Percentiles rank a stretch among this genome's conserved stretches.
phyloP scores from a whole-genome alignment of 1,284 basidiomycete genomes.

The Xerocomus minutiporus region DNA sequence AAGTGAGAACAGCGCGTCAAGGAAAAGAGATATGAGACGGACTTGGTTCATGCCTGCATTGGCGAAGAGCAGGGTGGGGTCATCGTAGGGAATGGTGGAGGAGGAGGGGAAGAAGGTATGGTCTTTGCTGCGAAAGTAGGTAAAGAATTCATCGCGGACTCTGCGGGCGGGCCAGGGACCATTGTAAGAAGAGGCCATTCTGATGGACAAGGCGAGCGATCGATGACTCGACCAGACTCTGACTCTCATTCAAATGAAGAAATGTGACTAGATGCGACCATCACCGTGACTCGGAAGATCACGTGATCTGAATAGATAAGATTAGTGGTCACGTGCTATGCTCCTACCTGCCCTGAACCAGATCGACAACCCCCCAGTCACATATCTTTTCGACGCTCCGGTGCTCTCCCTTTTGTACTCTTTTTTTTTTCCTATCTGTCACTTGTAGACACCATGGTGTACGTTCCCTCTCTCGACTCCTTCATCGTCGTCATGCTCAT shows the following conservation, averaged over 20 bases:
- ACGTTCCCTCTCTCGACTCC: slow-evolving; percentile 36
- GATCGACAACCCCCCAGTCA: slow-evolving; percentile 29
- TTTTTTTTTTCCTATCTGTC: slow-evolving; percentile 30
- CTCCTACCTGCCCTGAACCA: slow-evolving; percentile 30
- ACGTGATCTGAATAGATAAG: slow-evolving; percentile 22
- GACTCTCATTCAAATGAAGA: slow-evolving; percentile 5
- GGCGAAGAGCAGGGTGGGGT: slow-evolving; percentile 94
- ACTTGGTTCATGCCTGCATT: slow-evolving; percentile 98
- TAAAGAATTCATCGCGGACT: slow-evolving; percentile 72
- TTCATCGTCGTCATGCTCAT: slow-evolving; percentile 33
- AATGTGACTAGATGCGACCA: background rate
- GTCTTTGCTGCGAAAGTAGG: slow-evolving; percentile 73
- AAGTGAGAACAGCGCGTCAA: slow-evolving; percentile 9
- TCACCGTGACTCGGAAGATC: slow-evolving; percentile 1
- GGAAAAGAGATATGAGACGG: slow-evolving; percentile 11
- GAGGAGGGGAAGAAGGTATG: slow-evolving; percentile 95
- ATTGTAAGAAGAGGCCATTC: slow-evolving; percentile 31
- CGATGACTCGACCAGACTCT: slow-evolving; percentile 16
- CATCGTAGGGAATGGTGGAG: slow-evolving; percentile 93
- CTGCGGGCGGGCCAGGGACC: slow-evolving; percentile 64
- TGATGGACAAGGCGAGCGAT: slow-evolving; percentile 17
- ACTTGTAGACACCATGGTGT: slow-evolving; percentile 69
- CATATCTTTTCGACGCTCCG: slow-evolving; percentile 1
- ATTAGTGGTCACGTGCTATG: slow-evolving; percentile 3
- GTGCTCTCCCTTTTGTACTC: background rate